Evolutionary conservation across 306 rosid genomes (phyloP).

Genomic region (Ceratonia siliqua): DNA sequence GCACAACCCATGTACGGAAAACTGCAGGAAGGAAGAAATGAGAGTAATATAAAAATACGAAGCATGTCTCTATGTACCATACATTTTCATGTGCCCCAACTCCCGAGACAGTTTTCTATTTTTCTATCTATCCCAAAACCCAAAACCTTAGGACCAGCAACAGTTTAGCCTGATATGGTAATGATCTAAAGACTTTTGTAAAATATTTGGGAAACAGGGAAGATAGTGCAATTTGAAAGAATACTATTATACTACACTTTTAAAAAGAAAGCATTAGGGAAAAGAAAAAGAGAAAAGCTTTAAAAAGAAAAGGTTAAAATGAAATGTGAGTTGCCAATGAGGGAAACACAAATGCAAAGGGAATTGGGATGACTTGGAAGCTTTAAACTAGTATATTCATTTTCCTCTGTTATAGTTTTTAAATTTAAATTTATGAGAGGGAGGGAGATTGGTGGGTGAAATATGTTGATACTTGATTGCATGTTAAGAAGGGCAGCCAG

Average conservation of each 20-base stretch:
- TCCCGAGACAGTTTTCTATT: background rate
- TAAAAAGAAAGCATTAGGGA: background rate
- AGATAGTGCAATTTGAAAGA: background rate
- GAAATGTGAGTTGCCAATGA: background rate
- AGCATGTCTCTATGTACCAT: background rate
- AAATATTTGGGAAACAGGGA: background rate
- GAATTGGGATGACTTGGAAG: background rate
- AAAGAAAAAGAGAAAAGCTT: background rate
- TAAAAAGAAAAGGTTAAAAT: background rate
- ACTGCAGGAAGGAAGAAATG: background rate
- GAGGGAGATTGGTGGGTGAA: background rate
- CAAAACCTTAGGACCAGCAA: background rate
- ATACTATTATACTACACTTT: background rate
- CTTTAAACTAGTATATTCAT: background rate
- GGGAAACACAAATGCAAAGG: background rate
- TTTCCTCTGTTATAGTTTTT: background rate
- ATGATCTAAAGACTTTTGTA: background rate
- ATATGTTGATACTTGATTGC: background rate
- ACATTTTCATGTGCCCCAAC: background rate
- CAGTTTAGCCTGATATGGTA: background rate
- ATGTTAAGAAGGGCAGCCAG: slow-evolving; percentile 7
- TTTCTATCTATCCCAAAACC: background rate
- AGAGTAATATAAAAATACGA: background rate
- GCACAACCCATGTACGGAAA: background rate
- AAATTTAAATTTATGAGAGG: background rate